Evolutionary conservation across 164 flowering plant species (phyloP), one percentile per base, ranked within the genome.

Genomic region (Vitis amurensis): DNA sequence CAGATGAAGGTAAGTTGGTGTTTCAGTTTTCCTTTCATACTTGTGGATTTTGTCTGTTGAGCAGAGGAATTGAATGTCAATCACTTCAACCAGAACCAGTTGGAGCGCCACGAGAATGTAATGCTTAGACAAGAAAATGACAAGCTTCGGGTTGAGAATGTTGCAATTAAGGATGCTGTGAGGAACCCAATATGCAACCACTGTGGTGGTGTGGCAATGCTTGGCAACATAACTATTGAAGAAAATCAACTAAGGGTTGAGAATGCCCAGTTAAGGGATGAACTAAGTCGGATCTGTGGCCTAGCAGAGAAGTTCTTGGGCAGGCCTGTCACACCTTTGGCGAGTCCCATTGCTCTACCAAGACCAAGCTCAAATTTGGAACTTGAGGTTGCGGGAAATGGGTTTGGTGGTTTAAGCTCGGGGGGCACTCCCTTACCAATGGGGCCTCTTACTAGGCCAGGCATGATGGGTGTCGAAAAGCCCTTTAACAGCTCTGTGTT

Each of bases 41-140:
- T 37, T 3, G 44, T 37, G 7, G 44, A 37, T 37, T 37, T 37
- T 37, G 44, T 37, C 44, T 37, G 44, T 44, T 4, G 12, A 11
- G n/a, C 51, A 23, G 12, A 6, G 13, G 50, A 64, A 16, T 11
- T 64, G 31, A 47, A 52, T 15, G 19, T 51, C 19, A 2, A 9
- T 59, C 0, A 58, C 55, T 51, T 69, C 56, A 61, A 60, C 52
- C 75, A 88, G 92, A 80, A 89, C 1, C 90, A 87, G 74, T 1
- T 80, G 61, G 92, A 85, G 59, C 79, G 87, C 8, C 87, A 86
- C 59, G 92, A 88, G 68, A 86, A 88, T 56, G 44, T 76, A 8
- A 64, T 82, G 27, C 87, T 86, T 8, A 81, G 73, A 50, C 87
- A 88, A 73, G 89, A 88, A 49, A 84, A 85, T 57, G 89, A 88